Conservation (phyloP, 352 stramenopile species). For the Globisporangium abappressorium region DNA sequence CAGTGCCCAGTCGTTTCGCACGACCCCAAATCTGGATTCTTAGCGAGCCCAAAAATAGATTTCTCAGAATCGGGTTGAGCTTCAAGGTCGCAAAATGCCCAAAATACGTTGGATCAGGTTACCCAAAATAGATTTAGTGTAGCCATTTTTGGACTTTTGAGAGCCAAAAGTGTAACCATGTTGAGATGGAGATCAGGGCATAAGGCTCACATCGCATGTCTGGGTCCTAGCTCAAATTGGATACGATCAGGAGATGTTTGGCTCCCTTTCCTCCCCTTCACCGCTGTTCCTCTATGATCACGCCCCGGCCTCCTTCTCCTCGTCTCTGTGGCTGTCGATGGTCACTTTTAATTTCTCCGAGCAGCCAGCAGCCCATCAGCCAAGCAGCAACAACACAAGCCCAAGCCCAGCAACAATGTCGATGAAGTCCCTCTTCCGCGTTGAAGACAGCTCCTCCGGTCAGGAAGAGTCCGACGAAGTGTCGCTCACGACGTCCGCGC, state of each 20-base stretch:
- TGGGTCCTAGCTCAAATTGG: neutral
- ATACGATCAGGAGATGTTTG: neutral
- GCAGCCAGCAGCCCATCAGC: neutral
- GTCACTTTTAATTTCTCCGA: neutral
- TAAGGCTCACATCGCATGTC: neutral
- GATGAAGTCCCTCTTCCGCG: constrained; percentile 29
- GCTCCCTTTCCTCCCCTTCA: neutral
- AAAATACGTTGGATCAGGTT: neutral
- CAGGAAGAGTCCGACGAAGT: constrained; percentile 38
- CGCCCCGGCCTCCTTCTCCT: neutral
- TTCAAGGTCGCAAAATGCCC: neutral
- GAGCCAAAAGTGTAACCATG: constrained; percentile 1
- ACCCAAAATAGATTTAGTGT: neutral
- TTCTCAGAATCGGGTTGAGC: neutral
- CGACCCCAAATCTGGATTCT: neutral
- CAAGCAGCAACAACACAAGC: neutral
- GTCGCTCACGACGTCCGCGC: constrained; percentile 45
- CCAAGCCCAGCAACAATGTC: constrained; percentile 20
- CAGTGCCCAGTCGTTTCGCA: neutral
- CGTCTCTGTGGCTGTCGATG: neutral
- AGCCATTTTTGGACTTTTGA: neutral
- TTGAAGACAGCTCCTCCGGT: constrained; percentile 22
- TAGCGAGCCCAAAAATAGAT: neutral
- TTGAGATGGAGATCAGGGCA: constrained; percentile 1
- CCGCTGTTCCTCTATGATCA: neutral